phyloP scores from a whole-genome alignment of 2,329 filamentous ascomycete species.

The Colletotrichum sublineola region DNA sequence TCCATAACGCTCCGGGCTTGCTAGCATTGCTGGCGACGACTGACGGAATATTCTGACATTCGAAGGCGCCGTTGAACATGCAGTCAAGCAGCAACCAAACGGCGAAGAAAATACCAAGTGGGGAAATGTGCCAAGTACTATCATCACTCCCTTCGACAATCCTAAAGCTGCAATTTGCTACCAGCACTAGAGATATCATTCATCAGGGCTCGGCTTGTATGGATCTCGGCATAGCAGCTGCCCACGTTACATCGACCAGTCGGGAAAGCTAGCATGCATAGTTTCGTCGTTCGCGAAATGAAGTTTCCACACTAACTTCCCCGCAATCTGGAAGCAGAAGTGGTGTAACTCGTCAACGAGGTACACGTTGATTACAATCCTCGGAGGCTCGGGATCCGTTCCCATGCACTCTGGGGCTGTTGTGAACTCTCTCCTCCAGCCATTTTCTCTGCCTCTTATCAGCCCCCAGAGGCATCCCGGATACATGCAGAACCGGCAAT shows the following conservation, averaged over 20 bases:
- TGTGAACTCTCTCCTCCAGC: neutral
- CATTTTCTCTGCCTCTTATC: neutral
- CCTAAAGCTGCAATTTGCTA: neutral
- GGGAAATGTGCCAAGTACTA: too few species aligned
- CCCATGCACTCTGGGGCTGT: constrained; percentile 6
- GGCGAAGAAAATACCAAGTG: neutral
- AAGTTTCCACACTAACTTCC: neutral
- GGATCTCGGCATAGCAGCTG: neutral
- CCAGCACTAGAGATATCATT: neutral
- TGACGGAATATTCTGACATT: too few species aligned
- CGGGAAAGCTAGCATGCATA: neutral
- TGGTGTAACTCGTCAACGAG: constrained; percentile 11
- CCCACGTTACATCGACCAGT: neutral
- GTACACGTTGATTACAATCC: neutral
- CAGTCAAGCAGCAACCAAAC: neutral
- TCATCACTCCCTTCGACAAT: neutral
- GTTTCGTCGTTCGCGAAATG: neutral
- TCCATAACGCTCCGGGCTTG: too few species aligned
- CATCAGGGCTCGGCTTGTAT: neutral
- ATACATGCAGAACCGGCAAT: constrained; percentile 19
- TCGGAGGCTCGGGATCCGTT: constrained; percentile 34
- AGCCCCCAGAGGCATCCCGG: constrained; percentile 2
- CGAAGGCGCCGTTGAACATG: neutral
- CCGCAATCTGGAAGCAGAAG: constrained; percentile 18
- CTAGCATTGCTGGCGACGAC: too few species aligned